Evolutionary conservation across 2,329 filamentous ascomycete species (phyloP), one percentile per base, ranked within the genome.

Genomic region (Bipolaris bicolor): DNA sequence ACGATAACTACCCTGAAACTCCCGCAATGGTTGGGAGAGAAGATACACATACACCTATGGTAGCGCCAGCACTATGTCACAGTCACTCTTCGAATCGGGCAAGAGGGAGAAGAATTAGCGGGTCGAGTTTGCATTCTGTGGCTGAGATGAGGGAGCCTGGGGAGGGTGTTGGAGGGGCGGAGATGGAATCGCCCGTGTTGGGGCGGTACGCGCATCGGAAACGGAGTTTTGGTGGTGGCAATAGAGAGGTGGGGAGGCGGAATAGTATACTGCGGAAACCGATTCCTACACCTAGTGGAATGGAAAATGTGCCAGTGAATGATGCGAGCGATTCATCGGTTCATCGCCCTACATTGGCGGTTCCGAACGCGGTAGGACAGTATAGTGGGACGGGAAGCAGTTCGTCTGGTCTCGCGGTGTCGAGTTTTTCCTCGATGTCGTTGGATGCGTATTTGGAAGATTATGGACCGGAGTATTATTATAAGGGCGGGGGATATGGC

Each of bases 61-160:
- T 70, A 40, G 63, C 68, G 2, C 68, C 72, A 3, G 64, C 63
- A 2, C 55, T 74, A 7, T 67, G 64, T 39, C 71, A 75, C 45
- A 74, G 72, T 20, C 73, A 76, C 43, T 70, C 66, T 41, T 75
- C 72, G 7, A 74, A 72, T 41, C 67, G 71, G 7, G 71, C 70
- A 2, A 58, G 73, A 31, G 73, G 72, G 11, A 71, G 65, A 43
- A 61, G 72, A 44, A 72, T 71, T 37, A 74, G 71, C 55, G 67
- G 73, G 53, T 60, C 52, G 5, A 74, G 68, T 54, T 55, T 76
- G 15, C 69, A 71, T 41, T 67, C 73, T 1, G 72, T 76, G 3
- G 62, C 71, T 15, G 74, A 76, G 53, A 59, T 71, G 6, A 60
- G 63, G 3, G 74, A 76, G 50, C 71, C 72, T 7, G 67, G 72